Evolutionary conservation across 192 early-diverging fungal species (phyloP).

Genomic region (Backusella australiensis): DNA sequence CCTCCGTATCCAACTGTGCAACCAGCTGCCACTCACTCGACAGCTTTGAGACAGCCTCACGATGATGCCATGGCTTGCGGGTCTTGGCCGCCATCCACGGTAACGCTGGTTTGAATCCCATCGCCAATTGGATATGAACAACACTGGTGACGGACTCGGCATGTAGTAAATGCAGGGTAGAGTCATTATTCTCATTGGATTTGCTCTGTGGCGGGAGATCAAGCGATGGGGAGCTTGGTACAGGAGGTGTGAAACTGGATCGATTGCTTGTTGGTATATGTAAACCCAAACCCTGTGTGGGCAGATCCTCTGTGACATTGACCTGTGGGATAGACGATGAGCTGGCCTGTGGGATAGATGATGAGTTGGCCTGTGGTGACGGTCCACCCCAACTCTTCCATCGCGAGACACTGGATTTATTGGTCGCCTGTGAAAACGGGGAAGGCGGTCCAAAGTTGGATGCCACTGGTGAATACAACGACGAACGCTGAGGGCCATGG

Average conservation of each 20-base stretch:
- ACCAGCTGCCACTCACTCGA: constrained; percentile 19
- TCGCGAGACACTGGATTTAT: constrained; percentile 19
- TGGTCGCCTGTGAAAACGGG: not conserved
- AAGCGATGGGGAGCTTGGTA: constrained; percentile 7
- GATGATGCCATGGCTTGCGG: constrained; percentile 12
- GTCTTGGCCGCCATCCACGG: constrained; percentile 14
- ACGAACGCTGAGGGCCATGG: constrained; percentile 7
- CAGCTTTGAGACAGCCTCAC: constrained; percentile 12
- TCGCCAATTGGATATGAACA: constrained; percentile 13
- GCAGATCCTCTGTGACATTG: not conserved
- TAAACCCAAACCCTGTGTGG: constrained; percentile 9
- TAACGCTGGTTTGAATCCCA: constrained; percentile 22
- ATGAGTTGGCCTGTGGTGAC: not conserved
- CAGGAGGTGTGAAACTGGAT: not conserved
- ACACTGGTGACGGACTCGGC: constrained; percentile 11
- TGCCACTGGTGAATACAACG: not conserved
- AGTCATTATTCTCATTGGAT: not conserved
- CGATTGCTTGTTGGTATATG: not conserved
- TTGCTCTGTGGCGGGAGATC: not conserved
- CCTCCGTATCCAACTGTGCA: constrained; percentile 1
- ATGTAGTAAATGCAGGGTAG: not conserved
- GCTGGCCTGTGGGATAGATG: too few relatives aligned
- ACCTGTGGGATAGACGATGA: not conserved
- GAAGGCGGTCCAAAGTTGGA: not conserved
- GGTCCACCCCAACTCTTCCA: constrained; percentile 50